Evolutionary conservation across 2,329 filamentous ascomycete species (phyloP).

Genomic region (Dendrostoma leiphaemia): DNA sequence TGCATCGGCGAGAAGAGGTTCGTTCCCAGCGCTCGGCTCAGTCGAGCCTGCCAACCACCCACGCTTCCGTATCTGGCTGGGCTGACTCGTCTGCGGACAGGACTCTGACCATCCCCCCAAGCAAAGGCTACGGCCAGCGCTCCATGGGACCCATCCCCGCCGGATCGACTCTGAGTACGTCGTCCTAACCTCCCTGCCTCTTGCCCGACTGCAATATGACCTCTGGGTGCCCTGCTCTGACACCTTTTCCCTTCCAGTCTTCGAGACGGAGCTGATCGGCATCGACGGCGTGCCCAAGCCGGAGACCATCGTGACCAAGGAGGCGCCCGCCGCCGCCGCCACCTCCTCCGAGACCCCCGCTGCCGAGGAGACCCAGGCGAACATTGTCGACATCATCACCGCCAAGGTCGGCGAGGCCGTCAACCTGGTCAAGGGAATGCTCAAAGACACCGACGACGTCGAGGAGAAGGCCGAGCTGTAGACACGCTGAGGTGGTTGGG

Average conservation of each 20-base stretch:
- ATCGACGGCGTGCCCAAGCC: slow-evolving; percentile 70
- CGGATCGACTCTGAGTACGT: slow-evolving; percentile 70
- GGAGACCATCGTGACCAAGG: slow-evolving; percentile 44
- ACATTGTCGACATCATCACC: slow-evolving; percentile 45
- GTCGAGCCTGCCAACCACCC: too few relatives aligned
- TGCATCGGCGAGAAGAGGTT: slow-evolving; percentile 87
- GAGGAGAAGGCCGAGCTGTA: slow-evolving; percentile 62
- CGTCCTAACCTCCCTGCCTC: neutral
- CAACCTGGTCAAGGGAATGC: slow-evolving; percentile 49
- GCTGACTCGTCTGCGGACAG: slow-evolving; percentile 33
- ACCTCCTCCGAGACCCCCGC: slow-evolving; percentile 29
- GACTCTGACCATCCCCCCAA: slow-evolving; percentile 85
- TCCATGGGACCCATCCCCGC: slow-evolving; percentile 80
- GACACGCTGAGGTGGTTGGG: neutral
- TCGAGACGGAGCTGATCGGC: slow-evolving; percentile 85
- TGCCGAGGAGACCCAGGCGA: slow-evolving; percentile 33
- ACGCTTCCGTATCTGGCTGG: slow-evolving; percentile 2
- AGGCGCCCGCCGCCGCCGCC: slow-evolving; percentile 24
- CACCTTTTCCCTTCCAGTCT: slow-evolving; percentile 52
- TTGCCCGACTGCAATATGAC: neutral
- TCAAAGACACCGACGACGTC: slow-evolving; percentile 53
- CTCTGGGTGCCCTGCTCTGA: neutral
- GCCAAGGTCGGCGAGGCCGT: slow-evolving; percentile 45
- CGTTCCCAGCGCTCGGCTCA: slow-evolving; percentile 14
- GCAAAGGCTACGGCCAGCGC: slow-evolving; percentile 76